Evolutionary conservation across 2,329 filamentous ascomycete genomes (phyloP), one percentile per base, ranked within the genome.

Genomic region (Leptographium wingfieldii): DNA sequence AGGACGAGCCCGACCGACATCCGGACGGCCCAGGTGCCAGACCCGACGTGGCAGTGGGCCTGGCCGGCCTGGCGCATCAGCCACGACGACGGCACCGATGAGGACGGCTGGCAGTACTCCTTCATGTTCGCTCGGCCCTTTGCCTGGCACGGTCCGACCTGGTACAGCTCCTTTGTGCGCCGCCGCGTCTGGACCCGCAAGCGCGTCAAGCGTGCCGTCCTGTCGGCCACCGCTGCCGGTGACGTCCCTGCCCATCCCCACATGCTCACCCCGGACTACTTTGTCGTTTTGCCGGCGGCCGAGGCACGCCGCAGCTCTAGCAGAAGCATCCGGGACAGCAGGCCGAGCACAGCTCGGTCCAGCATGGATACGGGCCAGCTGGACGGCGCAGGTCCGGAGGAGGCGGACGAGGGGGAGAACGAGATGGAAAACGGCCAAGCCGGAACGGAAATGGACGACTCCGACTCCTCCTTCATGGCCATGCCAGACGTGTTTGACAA

Each of bases 111-210:
- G 94, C 87, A 95, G 70, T 99, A 99, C 73, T 94, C 90, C 19
- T 91, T 96, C 70, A 86, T 88, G 65, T 99, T 97, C 69, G 77
- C 77, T 64, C 83, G 80, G 62, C 77, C 74, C 51, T 90, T 88
- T 65, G 83, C 84, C 3, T 99, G 94, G 94, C 94, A 99, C 71
- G 86, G 86, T 3, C 88, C 88, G 22, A 87, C 84, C 31, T 97
- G 92, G 92, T 96, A 90, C 73, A 92, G 92, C 70, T 95, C 90
- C 1, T 99, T 92, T 69, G 94, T 96, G n/a, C 81, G 94, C 43
- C 79, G 94, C 65, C 81, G 94, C 63, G 84, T 90, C 27, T 99
- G 94, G 94, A 83, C 92, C 59, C 80, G 94, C 52, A 87, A 89
- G 70, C 80, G 94, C 40, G 80, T 87, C 58, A 89, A 87, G 73